A percentile compares a stretch with the other conserved stretches of the same genome.
Evolutionary conservation across 225 moss, liverwort and hornwort genomes (phyloP).

Genomic region (Takakia lepidozioides): DNA sequence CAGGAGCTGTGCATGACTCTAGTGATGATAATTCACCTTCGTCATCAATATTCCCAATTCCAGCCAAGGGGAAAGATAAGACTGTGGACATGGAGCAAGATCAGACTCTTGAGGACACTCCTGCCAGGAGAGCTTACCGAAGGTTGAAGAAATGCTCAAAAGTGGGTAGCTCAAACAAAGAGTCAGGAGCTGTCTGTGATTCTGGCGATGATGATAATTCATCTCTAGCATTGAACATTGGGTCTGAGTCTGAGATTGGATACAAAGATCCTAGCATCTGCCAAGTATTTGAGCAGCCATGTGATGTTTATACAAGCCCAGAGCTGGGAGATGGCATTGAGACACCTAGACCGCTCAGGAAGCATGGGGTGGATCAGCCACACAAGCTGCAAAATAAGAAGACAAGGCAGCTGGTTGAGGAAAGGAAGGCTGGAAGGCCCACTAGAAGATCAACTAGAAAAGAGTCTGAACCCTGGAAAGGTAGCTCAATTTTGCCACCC

Average conservation of each 20-base stretch:
- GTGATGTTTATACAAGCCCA: no score
- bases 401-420: conserved; percentile 3
- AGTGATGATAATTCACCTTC: no score
- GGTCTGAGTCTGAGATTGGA: no score
- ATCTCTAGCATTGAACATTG: no score
- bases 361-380: neutral
- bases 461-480: conserved; percentile 17
- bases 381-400: neutral
- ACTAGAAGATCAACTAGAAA: conserved; percentile 16
- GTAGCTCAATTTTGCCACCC: conserved; percentile 39
- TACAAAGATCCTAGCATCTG: no score
- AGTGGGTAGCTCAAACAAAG: conserved; percentile 9
- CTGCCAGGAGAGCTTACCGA: conserved; percentile 40
- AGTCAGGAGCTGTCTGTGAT: conserved; percentile 10
- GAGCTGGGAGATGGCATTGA: no score
- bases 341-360: no score
- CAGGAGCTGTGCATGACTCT: conserved; percentile 10
- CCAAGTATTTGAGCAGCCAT: no score
- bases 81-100: no score
- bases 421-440: no score
- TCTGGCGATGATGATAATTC: no score
- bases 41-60: no score
- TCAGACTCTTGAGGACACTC: conserved; percentile 15
- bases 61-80: conserved; percentile 14
- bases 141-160: conserved; percentile 20